Conservation (phyloP, 176 grass and related monocot genomes). For the Secale cereale region DNA sequence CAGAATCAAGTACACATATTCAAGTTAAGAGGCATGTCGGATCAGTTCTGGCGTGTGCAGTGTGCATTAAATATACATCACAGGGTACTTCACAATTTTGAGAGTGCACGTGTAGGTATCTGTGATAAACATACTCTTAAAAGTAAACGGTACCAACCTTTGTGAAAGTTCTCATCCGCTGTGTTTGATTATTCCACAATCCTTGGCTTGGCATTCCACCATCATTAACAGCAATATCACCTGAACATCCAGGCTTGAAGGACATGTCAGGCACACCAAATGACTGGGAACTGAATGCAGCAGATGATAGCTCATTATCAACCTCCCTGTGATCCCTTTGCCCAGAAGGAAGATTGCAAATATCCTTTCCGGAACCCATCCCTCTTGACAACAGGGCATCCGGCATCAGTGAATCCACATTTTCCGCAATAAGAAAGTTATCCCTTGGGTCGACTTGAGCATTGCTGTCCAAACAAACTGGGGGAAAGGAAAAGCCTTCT, state of each 20-base stretch:
- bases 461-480: conserved; percentile 74
- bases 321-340: conserved; percentile 74
- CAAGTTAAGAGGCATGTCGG: neutral
- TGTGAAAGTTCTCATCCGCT: conserved; percentile 90
- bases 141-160: conserved; percentile 59
- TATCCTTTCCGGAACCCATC: conserved; percentile 67
- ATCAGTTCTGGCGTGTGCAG: neutral
- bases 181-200: conserved; percentile 80
- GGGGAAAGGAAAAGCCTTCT: conserved; percentile 74
- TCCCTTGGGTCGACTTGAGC: conserved; percentile 80
- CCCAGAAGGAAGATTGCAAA: conserved; percentile 65
- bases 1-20: neutral
- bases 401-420: conserved; percentile 73
- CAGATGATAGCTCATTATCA: conserved; percentile 89
- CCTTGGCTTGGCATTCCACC: conserved; percentile 62
- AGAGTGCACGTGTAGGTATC: neutral
- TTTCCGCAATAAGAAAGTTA: conserved; percentile 59
- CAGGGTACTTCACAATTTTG: neutral
- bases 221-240: conserved; percentile 72
- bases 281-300: conserved; percentile 91
- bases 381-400: conserved; percentile 81
- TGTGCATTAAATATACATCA: neutral
- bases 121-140: conserved; percentile 1
- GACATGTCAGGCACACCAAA: conserved; percentile 83
- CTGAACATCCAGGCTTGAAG: conserved; percentile 90